phyloP scores from a whole-genome alignment of 1,284 basidiomycete genomes.

The Mycosarcoma mackinlayi region DNA sequence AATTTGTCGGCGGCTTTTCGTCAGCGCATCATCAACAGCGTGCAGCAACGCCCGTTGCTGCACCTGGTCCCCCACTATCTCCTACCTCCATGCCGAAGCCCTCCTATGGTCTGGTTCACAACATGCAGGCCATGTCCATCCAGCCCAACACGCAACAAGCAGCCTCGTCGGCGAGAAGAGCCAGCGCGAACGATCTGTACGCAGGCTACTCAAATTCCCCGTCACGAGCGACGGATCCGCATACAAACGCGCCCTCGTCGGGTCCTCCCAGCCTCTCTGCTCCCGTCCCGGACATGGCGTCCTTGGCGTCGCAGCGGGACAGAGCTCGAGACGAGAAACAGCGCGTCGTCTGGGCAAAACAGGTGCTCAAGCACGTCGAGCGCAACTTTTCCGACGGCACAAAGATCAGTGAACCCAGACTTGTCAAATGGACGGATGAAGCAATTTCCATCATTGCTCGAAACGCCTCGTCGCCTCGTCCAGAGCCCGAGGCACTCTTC shows the following conservation, averaged over 20 bases:
- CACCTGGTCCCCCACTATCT: slow-evolving; percentile 13
- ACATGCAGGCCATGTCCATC: slow-evolving; percentile 28
- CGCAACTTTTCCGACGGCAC: slow-evolving; percentile 53
- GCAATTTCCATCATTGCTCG: slow-evolving; percentile 70
- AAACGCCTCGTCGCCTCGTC: slow-evolving; percentile 57
- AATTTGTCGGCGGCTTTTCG: slow-evolving; percentile 36
- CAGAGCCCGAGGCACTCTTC: slow-evolving; percentile 80
- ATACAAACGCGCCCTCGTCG: neutral
- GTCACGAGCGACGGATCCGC: slow-evolving; percentile 4
- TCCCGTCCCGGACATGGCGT: slow-evolving; percentile 57
- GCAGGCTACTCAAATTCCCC: neutral
- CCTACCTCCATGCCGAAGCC: slow-evolving; percentile 19
- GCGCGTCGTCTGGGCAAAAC: slow-evolving; percentile 80
- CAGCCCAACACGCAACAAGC: slow-evolving; percentile 2
- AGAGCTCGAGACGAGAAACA: slow-evolving; percentile 72
- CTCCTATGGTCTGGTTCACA: slow-evolving; percentile 17
- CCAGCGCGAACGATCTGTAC: slow-evolving; percentile 21
- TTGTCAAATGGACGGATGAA: slow-evolving; percentile 75
- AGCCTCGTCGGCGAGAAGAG: slow-evolving; percentile 11
- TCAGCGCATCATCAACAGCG: slow-evolving; percentile 10
- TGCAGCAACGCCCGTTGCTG: slow-evolving; percentile 1
- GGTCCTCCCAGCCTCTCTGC: slow-evolving; percentile 44
- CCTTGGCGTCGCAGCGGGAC: slow-evolving; percentile 52
- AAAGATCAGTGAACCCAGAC: slow-evolving; percentile 74
- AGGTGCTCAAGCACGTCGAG: slow-evolving; percentile 82